phyloP scores from a whole-genome alignment of 2,329 filamentous ascomycete genomes.

The Septoria petroselini region DNA sequence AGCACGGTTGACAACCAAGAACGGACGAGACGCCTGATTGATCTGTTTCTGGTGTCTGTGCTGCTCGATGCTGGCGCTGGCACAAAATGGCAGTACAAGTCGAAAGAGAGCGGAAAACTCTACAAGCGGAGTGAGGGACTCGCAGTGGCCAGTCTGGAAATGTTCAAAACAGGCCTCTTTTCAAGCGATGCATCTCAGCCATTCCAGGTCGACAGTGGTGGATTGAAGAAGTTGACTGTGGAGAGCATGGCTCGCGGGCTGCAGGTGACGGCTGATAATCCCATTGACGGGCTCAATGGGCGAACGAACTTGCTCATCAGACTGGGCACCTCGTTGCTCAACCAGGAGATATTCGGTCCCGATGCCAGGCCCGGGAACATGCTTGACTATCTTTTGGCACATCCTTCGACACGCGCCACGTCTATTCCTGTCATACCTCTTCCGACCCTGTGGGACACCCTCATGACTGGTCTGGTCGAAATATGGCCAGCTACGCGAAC shows the following conservation, averaged over 20 bases:
- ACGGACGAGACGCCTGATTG: constrained; percentile 70
- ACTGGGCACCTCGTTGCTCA: constrained; percentile 72
- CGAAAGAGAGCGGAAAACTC: constrained; percentile 76
- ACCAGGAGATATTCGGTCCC: constrained; percentile 77
- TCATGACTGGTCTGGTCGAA: constrained; percentile 79
- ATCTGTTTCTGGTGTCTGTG: constrained; percentile 76
- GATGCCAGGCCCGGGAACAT: constrained; percentile 88
- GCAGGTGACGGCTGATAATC: constrained; percentile 77
- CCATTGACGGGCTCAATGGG: constrained; percentile 80
- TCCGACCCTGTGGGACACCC: constrained; percentile 82
- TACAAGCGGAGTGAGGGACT: constrained; percentile 87
- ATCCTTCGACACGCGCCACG: constrained; percentile 82
- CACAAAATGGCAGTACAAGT: constrained; percentile 88
- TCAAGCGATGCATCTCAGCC: constrained; percentile 78
- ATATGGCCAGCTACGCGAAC: constrained; percentile 91
- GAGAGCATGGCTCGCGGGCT: constrained; percentile 75
- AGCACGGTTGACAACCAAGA: constrained; percentile 67
- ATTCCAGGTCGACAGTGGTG: constrained; percentile 83
- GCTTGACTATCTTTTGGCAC: constrained; percentile 90
- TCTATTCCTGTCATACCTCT: constrained; percentile 83
- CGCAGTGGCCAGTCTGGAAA: constrained; percentile 73
- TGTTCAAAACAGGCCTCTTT: constrained; percentile 91
- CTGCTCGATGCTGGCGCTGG: constrained; percentile 86
- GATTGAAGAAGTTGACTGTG: constrained; percentile 69
- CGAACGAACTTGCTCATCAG: constrained; percentile 74